These are phyloP conservation scores for Tetradesmus lagerheimii DNA, from an alignment of 139 green algal species.

Conservation along the genomic window DNA sequence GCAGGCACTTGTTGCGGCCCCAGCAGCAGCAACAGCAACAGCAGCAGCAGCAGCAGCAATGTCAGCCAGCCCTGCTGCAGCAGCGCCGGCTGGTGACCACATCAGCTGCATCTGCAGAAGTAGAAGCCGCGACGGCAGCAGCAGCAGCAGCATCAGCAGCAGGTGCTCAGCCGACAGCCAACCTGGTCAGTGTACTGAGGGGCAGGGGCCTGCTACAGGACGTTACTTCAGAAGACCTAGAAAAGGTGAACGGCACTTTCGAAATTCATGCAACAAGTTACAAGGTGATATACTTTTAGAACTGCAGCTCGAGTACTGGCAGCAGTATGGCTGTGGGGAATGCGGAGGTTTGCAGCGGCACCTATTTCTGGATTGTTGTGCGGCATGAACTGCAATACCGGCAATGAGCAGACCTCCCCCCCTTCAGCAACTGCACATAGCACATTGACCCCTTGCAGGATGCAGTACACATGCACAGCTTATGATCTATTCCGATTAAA, in stretches of 20 bases:
- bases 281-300: too few relatives aligned
- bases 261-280: too few relatives aligned
- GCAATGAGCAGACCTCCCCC: too few relatives aligned
- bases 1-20: neutral
- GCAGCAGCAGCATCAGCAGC: constrained; percentile 12
- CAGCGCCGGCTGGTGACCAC: neutral
- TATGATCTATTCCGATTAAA: too few relatives aligned
- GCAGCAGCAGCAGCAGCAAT: constrained; percentile 38
- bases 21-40: constrained; percentile 15
- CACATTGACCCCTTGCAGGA: too few relatives aligned
- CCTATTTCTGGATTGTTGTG: neutral
- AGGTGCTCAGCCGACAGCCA: neutral
- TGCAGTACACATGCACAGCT: too few relatives aligned
- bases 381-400: too few relatives aligned
- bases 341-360: neutral
- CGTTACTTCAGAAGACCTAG: constrained; percentile 80
- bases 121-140: neutral
- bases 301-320: too few relatives aligned
- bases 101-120: constrained; percentile 27
- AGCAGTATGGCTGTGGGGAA: neutral
- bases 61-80: neutral
- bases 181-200: constrained; percentile 71
- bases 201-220: constrained; percentile 88
- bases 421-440: too few relatives aligned
- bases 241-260: constrained; percentile 48